A percentile compares a stretch with the other conserved stretches of the same genome.
These are phyloP conservation scores for Pouteria glomerata DNA, from an alignment of 148 eudicot genomes.

Conservation along the genomic window DNA sequence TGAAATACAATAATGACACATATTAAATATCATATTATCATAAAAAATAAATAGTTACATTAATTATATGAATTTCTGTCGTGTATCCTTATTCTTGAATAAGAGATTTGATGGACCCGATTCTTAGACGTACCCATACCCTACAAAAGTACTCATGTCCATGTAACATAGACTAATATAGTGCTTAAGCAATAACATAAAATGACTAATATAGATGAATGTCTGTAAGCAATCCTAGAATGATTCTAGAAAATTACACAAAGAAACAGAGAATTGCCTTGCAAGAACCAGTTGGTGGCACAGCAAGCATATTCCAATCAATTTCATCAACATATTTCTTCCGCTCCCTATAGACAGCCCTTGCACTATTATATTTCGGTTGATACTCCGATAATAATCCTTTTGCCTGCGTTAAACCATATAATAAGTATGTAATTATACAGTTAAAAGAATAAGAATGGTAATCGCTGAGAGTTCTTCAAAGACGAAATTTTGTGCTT, in stretches of 20 bases:
- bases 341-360: constrained; percentile 90
- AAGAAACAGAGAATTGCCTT: constrained; percentile 42
- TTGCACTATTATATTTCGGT: constrained; percentile 93
- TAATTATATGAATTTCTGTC: too few relatives aligned
- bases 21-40: too few relatives aligned
- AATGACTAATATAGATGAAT: background rate
- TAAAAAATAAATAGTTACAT: too few relatives aligned
- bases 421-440: constrained; percentile 4
- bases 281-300: constrained; percentile 83
- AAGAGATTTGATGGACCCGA: too few relatives aligned
- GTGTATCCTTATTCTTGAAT: too few relatives aligned
- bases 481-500: background rate
- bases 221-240: background rate
- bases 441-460: background rate
- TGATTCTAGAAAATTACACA: background rate
- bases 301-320: constrained; percentile 97
- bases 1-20: too few relatives aligned
- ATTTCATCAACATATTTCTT: constrained; percentile 94
- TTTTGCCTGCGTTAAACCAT: constrained; percentile 68
- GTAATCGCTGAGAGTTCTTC: background rate
- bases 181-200: background rate
- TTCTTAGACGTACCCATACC: too few relatives aligned
- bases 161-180: too few relatives aligned
- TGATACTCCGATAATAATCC: constrained; percentile 91
- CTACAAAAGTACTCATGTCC: too few relatives aligned